Conservation (phyloP, 805 yeast genomes). For the Soucietia sequanensis region DNA sequence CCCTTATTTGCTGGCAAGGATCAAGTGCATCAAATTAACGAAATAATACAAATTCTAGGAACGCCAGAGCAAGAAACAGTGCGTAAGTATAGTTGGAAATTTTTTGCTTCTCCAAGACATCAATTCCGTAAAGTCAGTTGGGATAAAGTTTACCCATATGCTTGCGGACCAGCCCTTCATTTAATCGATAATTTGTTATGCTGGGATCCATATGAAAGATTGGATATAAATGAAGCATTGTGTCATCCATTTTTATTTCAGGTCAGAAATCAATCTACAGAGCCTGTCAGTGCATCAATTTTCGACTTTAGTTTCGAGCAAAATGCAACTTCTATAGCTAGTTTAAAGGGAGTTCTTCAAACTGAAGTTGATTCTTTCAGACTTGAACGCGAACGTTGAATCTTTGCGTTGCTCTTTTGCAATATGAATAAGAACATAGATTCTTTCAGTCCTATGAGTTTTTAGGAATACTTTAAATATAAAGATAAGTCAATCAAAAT, state of each 20-base stretch:
- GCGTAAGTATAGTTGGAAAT: conserved; percentile 26
- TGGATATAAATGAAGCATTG: conserved; percentile 55
- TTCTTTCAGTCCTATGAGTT: too few species aligned
- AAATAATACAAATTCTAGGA: conserved; percentile 70
- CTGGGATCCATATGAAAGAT: conserved; percentile 63
- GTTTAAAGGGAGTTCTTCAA: conserved; percentile 47
- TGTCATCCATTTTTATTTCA: conserved; percentile 52
- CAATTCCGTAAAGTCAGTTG: conserved; percentile 33
- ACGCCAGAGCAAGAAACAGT: conserved; percentile 56
- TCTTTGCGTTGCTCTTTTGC: too few species aligned
- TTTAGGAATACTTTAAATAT: too few species aligned
- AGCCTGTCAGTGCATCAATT: conserved; percentile 46
- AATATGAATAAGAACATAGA: too few species aligned
- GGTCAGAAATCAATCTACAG: conserved; percentile 59
- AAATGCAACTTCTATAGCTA: conserved; percentile 19
- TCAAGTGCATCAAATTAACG: conserved; percentile 66
- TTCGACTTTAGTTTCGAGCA: conserved; percentile 72
- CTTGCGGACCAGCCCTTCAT: conserved; percentile 48
- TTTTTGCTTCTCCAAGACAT: conserved; percentile 27
- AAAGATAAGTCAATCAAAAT: too few species aligned
- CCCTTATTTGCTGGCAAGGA: conserved; percentile 80
- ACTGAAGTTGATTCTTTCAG: conserved; percentile 56
- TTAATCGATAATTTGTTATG: conserved; percentile 54
- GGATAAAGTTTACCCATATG: conserved; percentile 61
- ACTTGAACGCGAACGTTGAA: conserved; percentile 7